Base-by-base conservation (phyloP, 2,329 filamentous ascomycete species). In the Colletotrichum truncatum region DNA sequence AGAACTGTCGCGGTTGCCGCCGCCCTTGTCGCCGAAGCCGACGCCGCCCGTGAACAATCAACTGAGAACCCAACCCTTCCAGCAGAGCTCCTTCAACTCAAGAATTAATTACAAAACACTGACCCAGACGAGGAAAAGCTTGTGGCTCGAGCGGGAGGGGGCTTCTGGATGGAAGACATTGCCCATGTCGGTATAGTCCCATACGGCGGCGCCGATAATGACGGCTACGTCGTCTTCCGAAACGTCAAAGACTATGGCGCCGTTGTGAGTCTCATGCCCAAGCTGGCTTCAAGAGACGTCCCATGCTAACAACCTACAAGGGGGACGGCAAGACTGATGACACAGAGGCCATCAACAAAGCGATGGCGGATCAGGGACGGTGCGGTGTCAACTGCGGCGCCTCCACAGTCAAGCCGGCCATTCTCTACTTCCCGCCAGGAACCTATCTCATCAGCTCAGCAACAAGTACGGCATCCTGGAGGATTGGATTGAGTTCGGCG, bases 391-490 rank as follows among this genome's bases (percentile, higher is more conserved):
- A 66, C 32, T 76, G 70, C 65, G 41, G 18, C 0, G 38, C 84
- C 4, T 79, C 81, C 14, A 74, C 71, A 3, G 59, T 68, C 7
- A 53, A 61, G 8, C 68, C 64, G 9, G 74, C 72, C 25, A 43
- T 69, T 6, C 63, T 76, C 1, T 76, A 73, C 64, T 74, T 76
- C 51, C 73, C 74, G 3, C 58, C 70, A 1, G 87, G 87, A 43
- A 88, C 82, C 0, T 91, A 91, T 68, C 53, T 86, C 2, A 80
- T 89, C 62, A 87, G 82, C 41, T 78, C 0, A 80, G 85, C 2
- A 87, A 91, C 66, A 82, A 88, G 52, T 55, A 39, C 38, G 34
- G 52, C 52, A 55, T 55, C 34, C 34, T 21, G 52, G 32, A 43
- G 38, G 52, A 43, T 23, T 55, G 52, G 52, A 26, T 55, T 26